phyloP scores from a whole-genome alignment of 2,329 filamentous ascomycete species.

The Metarhizium humberi region DNA sequence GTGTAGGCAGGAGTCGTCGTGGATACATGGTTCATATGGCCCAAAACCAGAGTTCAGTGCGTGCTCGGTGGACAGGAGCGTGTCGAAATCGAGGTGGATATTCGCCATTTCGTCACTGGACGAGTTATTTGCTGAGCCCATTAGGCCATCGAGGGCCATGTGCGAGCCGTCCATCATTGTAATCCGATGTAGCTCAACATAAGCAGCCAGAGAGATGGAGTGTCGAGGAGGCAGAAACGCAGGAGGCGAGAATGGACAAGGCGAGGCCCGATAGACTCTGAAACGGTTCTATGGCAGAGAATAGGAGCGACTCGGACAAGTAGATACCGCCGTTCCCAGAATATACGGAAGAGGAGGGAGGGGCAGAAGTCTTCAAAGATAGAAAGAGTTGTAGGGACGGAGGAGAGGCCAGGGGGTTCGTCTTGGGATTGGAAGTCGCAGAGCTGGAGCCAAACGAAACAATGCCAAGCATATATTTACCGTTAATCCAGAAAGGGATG shows the following conservation, averaged over 20 bases:
- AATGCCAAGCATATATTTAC: too few species aligned
- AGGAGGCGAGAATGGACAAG: background rate
- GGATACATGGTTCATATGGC: constrained; percentile 17
- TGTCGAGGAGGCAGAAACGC: background rate
- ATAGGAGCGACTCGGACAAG: background rate
- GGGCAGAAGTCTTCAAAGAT: background rate
- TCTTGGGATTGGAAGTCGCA: background rate
- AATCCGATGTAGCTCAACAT: background rate
- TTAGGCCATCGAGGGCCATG: constrained; percentile 13
- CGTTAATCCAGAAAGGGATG: background rate
- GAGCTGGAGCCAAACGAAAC: background rate
- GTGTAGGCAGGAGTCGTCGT: constrained; percentile 23
- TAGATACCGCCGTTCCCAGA: background rate
- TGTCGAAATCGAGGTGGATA: constrained; percentile 16
- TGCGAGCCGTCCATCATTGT: constrained; percentile 14
- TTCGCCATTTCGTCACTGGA: constrained; percentile 21
- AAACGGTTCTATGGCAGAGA: background rate
- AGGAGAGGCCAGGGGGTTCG: background rate
- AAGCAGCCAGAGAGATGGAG: background rate
- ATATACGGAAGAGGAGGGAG: background rate
- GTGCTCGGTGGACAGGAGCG: constrained; percentile 15
- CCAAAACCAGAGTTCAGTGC: constrained; percentile 16
- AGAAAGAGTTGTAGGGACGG: background rate
- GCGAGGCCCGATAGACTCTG: background rate
- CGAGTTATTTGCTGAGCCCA: constrained; percentile 7